Conservation (phyloP, 2,329 filamentous ascomycete species). For the Rhynchosporium agropyri region DNA sequence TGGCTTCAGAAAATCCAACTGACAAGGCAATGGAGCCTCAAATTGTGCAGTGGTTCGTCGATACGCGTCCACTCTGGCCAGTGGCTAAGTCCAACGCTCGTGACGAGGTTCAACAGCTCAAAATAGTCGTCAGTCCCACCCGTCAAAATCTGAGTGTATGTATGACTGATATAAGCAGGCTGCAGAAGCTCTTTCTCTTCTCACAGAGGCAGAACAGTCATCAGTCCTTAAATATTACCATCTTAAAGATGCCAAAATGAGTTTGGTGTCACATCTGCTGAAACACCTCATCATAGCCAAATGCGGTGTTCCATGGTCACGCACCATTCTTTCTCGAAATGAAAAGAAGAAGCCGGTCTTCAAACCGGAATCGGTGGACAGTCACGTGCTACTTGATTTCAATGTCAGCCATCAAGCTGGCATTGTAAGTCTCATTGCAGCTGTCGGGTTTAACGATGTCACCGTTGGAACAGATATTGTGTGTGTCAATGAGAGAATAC, state of each 20-base stretch:
- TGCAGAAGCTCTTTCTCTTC: constrained; percentile 54
- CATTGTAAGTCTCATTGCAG: constrained; percentile 67
- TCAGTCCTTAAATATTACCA: constrained; percentile 64
- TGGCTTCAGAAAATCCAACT: background rate
- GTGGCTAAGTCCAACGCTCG: constrained; percentile 43
- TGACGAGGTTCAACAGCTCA: constrained; percentile 44
- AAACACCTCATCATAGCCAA: constrained; percentile 71
- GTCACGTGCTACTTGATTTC: constrained; percentile 54
- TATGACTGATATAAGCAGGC: constrained; percentile 46
- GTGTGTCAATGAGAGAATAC: constrained; percentile 69
- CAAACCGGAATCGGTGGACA: constrained; percentile 18
- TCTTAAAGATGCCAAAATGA: constrained; percentile 73
- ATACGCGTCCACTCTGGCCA: constrained; percentile 63
- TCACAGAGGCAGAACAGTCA: constrained; percentile 57
- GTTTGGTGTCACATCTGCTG: constrained; percentile 70
- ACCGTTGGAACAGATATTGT: constrained; percentile 77
- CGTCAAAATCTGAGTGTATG: too few relatives aligned
- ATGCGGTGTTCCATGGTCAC: constrained; percentile 61
- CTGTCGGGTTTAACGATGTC: constrained; percentile 37
- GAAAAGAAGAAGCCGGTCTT: constrained; percentile 50
- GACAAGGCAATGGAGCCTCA: constrained; percentile 26
- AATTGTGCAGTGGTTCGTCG: constrained; percentile 63
- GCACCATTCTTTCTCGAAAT: constrained; percentile 60
- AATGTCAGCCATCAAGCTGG: constrained; percentile 81
- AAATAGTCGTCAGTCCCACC: constrained; percentile 33